Percentiles rank a stretch among this genome's conserved stretches.
phyloP scores from a whole-genome alignment of 2,329 filamentous ascomycete species.

The Stagonosporopsis vannaccii region DNA sequence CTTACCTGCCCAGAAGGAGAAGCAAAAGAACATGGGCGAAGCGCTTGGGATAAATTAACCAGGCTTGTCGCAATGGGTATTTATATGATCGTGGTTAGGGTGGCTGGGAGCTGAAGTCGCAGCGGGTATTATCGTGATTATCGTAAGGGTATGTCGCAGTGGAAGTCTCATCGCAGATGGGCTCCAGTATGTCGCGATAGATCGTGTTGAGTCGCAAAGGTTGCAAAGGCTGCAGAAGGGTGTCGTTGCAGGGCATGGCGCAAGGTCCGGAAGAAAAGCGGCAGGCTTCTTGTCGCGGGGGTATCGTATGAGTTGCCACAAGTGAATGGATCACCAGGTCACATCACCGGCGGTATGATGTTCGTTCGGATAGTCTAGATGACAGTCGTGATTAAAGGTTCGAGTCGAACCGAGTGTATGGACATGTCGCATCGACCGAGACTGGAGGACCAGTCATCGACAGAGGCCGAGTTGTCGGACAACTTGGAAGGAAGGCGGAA shows the following conservation, averaged over 20 bases:
- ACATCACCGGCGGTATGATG: constrained; percentile 28
- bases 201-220: neutral
- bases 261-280: constrained; percentile 8
- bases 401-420: constrained; percentile 14
- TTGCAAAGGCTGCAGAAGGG: constrained; percentile 25
- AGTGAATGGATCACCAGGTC: constrained; percentile 12
- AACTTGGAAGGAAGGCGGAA: constrained; percentile 15
- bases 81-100: neutral
- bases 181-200: constrained; percentile 2
- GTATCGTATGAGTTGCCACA: constrained; percentile 8
- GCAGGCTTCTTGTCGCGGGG: constrained; percentile 10
- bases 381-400: constrained; percentile 22
- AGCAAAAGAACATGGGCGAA: constrained; percentile 19
- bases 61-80: constrained; percentile 30
- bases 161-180: neutral
- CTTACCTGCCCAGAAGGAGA: constrained; percentile 28
- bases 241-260: constrained; percentile 21
- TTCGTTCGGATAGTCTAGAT: constrained; percentile 19
- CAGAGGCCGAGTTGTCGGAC: constrained; percentile 8
- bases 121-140: neutral
- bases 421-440: constrained; percentile 20
- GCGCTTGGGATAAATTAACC: constrained; percentile 20
- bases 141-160: constrained; percentile 1
- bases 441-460: constrained; percentile 23
- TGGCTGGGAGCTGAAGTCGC: constrained; percentile 10